phyloP scores from a whole-genome alignment of 352 stramenopile genomes.

The Nothophytophthora sp. region DNA sequence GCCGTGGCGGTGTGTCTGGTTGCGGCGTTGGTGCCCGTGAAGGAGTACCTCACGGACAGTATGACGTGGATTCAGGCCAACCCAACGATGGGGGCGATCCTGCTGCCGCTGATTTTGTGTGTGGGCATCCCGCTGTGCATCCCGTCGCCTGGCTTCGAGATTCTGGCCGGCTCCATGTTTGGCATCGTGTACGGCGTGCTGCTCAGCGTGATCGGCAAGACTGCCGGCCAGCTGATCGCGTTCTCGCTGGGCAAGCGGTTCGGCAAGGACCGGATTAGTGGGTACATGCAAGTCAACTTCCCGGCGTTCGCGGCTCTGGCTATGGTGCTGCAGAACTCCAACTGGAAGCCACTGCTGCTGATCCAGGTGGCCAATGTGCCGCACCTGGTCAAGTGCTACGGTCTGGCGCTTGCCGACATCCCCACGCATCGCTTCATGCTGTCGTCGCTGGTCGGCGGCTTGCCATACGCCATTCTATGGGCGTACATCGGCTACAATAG shows the following conservation, averaged over 20 bases:
- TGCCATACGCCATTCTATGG: constrained; percentile 63
- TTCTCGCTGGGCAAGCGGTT: constrained; percentile 63
- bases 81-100: constrained; percentile 36
- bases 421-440: constrained; percentile 51
- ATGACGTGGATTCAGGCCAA: constrained; percentile 57
- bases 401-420: constrained; percentile 67
- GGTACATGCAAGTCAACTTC: constrained; percentile 63
- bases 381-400: constrained; percentile 77
- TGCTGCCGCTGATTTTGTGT: constrained; percentile 59
- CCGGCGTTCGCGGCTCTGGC: constrained; percentile 50
- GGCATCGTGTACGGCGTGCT: constrained; percentile 43
- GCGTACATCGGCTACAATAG: constrained; percentile 65
- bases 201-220: constrained; percentile 69
- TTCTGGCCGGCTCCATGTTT: constrained; percentile 66
- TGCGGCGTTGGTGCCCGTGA: constrained; percentile 40
- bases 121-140: constrained; percentile 66
- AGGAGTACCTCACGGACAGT: constrained; percentile 27
- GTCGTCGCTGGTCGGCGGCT: constrained; percentile 53
- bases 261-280: constrained; percentile 45
- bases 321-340: constrained; percentile 55
- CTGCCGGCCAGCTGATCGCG: constrained; percentile 55
- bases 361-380: constrained; percentile 75
- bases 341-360: constrained; percentile 72
- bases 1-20: constrained; percentile 18
- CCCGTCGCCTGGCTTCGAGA: constrained; percentile 66